These are phyloP conservation scores for Immersiella caudata DNA, from an alignment of 495 filamentous ascomycete genomes.

Conservation along the genomic window DNA sequence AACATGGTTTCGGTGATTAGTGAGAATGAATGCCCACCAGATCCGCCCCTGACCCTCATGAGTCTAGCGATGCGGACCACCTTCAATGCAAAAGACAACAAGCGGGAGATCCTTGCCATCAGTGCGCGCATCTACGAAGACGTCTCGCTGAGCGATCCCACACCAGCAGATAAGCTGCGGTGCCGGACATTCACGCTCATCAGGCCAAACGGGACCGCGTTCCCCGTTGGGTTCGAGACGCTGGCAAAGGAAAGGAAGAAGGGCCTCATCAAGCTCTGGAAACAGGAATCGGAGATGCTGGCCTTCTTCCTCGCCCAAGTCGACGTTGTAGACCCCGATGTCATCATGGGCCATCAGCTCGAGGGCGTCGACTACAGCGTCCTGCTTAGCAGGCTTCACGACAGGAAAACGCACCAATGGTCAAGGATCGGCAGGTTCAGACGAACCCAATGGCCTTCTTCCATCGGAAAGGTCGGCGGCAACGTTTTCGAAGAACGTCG, in stretches of 20 bases:
- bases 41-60: constrained; percentile 90
- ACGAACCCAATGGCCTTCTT: constrained; percentile 83
- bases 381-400: constrained; percentile 80
- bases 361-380: constrained; percentile 97
- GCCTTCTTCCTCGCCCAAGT: constrained; percentile 87
- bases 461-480: constrained; percentile 79
- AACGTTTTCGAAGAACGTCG: constrained; percentile 93
- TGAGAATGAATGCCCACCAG: constrained; percentile 76
- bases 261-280: constrained; percentile 75
- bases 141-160: constrained; percentile 83
- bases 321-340: constrained; percentile 87
- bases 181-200: constrained; percentile 91
- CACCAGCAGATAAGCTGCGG: constrained; percentile 81
- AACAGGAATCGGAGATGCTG: constrained; percentile 78
- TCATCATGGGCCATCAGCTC: constrained; percentile 90
- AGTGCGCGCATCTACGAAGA: constrained; percentile 92
- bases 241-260: constrained; percentile 63
- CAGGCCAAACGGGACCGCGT: constrained; percentile 73
- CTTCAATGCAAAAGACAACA: constrained; percentile 91
- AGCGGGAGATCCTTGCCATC: constrained; percentile 89
- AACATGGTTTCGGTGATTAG: constrained; percentile 67
- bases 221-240: constrained; percentile 82
- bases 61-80: constrained; percentile 85
- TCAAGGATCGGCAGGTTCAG: constrained; percentile 85
- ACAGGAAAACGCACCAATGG: constrained; percentile 91